Base-by-base conservation (phyloP, 352 stramenopile species). In the Phytopythium sindhum region DNA sequence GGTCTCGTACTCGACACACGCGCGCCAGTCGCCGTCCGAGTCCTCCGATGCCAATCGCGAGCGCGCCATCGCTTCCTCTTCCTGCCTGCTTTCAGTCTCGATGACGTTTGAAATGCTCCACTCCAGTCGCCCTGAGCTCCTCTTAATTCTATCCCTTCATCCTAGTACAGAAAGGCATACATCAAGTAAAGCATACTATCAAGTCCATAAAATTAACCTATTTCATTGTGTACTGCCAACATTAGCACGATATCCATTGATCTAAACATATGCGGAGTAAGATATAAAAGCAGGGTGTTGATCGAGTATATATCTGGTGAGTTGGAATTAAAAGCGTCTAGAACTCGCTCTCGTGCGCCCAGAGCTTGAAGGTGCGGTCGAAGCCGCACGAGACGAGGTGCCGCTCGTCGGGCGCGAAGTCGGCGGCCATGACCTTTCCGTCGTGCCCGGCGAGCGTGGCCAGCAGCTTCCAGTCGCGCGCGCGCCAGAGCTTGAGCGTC, bases 391-490 rank as follows among this genome's bases (percentile, higher is more conserved):
- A 96, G 17, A 97, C 90, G 28, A 97, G 37, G 67, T 96, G 89
- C 60, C 78, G 89, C 58, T 97, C 91, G 59, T 98, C 89, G 12
- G 78, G 78, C 28, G 95, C 79, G 45, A 98, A 86, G 73, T 98
- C 95, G 14, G 94, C 84, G 7, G 88, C 84, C 89, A 98, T 98
- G 28, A 98, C 86, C 71, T 98, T 98, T 54, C 95, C 96, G 65
- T 98, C 92, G 72, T 99, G 97, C 33, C 93, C 96, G 52, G 89
- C 75, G 37, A 99, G 77, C 44, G 83, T 94, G 10, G 76, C 71
- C 58, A 99, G 68, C 17, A 95, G 81, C 65, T 83, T 91, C 93
- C 92, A 99, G 77, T 98, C 90, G 44, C 95, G 84, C n/a, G 91
- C 91, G 42, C 84, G 86, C 95, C 96, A 99, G 39, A 98, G 59